Evolutionary conservation across 106 monocot species (phyloP), one percentile per base, ranked within the genome.

Genomic region (Dioscorea dumetorum): DNA sequence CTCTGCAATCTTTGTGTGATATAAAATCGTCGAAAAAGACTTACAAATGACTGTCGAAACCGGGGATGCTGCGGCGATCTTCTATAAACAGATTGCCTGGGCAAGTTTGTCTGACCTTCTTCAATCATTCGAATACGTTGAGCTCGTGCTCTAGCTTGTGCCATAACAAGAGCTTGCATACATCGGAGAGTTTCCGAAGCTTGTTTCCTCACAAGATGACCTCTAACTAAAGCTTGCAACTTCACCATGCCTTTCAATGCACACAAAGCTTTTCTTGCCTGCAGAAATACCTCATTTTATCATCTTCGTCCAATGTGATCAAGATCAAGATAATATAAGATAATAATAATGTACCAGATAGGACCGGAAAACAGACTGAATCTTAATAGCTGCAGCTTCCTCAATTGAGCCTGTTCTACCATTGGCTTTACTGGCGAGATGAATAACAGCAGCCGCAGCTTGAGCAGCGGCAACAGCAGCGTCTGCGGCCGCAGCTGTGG

Each of bases 161-260:
- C 85, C 33, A 72, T 70, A 24, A 72, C 58, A 12, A 81, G 54
- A 31, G 85, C 81, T 49, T 81, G 68, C 81, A 81, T 81, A 72
- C 81, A 75, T 13, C 78, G 70, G 18, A 85, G 67, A 18, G 85
- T 68, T 0, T 77, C 78, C 12, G 71, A 67, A 3, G 85, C 73
- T 70, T 78, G 73, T 28, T 71, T 81, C 58, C 85, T 78, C 23
- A 81, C 81, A 13, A 81, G 72, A 57, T 78, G 72, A 7, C 78
- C 85, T 61, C 81, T 81, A 4, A 75, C 72, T 16, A 85, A 48
- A 2, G 85, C 85, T 68, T 85, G 85, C 65, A 85, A 33, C 48
- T 81, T 85, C n/a, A 85, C 85, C 22, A 85, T 54, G 9, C 81
- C 85, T 66, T 70, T 85, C 54, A 85, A 66, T 33, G 85, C 85